Evolutionary conservation across 768 basidiomycete genomes (phyloP).

Genomic region (Phaffia australis): DNA sequence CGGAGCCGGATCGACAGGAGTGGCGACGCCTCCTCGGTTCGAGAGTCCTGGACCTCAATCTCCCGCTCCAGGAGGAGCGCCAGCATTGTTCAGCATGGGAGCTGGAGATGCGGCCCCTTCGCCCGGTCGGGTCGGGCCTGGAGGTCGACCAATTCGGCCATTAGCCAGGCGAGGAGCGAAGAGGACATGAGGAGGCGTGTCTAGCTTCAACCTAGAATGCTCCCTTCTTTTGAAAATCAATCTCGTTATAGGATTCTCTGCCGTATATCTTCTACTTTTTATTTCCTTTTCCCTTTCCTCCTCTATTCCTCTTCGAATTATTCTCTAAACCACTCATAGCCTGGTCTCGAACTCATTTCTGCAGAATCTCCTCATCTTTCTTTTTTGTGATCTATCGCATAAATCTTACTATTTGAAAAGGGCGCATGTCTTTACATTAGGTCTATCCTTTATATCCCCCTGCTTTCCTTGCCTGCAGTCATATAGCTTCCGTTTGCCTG

Average conservation of each 20-base stretch:
- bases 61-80: constrained; percentile 1
- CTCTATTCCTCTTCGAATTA: background rate
- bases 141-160: constrained; percentile 10
- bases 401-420: too few species aligned
- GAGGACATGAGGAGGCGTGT: background rate
- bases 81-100: constrained; percentile 18
- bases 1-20: background rate
- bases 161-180: constrained; percentile 14
- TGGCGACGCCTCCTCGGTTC: constrained; percentile 8
- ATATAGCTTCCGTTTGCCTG: too few species aligned
- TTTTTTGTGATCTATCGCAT: background rate
- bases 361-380: background rate
- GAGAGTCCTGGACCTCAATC: constrained; percentile 7
- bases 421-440: too few species aligned
- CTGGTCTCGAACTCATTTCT: background rate
- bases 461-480: too few species aligned
- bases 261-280: background rate
- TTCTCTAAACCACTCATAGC: background rate
- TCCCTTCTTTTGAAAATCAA: background rate
- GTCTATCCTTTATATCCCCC: too few species aligned
- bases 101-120: constrained; percentile 8
- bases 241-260: too few species aligned
- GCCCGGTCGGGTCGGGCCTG: constrained; percentile 10
- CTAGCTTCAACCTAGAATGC: background rate
- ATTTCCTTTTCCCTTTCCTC: background rate